Evolutionary conservation across 2,329 filamentous ascomycete genomes (phyloP), one percentile per base, ranked within the genome.

Genomic region (Neoscytalidium dimidiatum): DNA sequence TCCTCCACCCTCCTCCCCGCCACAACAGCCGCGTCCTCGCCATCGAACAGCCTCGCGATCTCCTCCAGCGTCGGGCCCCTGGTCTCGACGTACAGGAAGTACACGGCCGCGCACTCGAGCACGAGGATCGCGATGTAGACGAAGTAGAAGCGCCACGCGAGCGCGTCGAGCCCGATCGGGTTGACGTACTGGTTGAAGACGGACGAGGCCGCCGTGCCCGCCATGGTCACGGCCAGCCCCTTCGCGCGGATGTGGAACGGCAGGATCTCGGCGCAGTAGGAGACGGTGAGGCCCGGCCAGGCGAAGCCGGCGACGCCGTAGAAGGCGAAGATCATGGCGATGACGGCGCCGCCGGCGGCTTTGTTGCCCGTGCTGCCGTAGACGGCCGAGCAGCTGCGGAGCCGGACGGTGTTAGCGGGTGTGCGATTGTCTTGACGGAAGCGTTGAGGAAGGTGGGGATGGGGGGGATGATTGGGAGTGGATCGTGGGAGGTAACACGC

Each of bases 201-300:
- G 23, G 73, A 72, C 5, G 79, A 78, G 64, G 81, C 72, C 56
- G 82, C 82, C 52, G 80, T 78, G 69, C 76, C 78, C 64, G 82
- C 76, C 56, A 81, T 80, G 68, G 81, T 80, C 67, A 82, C 76
- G 7, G 70, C 71, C 67, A 73, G 72, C 6, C 71, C 71, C 67
- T 83, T 83, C 2, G 81, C 81, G 19, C 82, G 75, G 0, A 74
- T 79, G 64, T 81, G 78, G 65, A 82, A 82, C 4, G 78, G 75
- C 13, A 84, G 72, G 68, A 79, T 81, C 67, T 84, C 81, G 17
- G 82, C 81, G 0, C 80, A 78, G 68, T 83, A 84, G 4, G 83
- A 67, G 13, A 79, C 79, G 68, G 82, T 80, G n/a, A 83, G 71
- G 1, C 81, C 74, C 1, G 76, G 77, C 67, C 73, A 73, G 51